Evolutionary conservation across 2,329 filamentous ascomycete species (phyloP), one percentile per base, ranked within the genome.

Genomic region (Trichoderma hamatum): DNA sequence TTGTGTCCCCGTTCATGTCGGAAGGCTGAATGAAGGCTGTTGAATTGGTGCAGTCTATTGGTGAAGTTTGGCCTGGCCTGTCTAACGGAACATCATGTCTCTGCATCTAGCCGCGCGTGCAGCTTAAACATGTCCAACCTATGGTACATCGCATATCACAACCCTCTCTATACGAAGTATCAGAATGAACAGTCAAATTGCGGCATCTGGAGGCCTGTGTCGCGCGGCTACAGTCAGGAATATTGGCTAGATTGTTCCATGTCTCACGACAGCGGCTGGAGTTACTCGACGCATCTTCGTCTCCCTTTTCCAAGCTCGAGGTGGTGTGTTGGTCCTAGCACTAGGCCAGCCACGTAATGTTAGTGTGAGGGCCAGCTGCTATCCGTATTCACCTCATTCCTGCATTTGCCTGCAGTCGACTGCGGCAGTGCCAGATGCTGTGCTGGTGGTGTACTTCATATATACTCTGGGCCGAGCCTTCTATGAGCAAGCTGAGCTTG

Each of bases 261-360:
- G 54, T 59, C 64, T 59, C 36, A 64, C 34, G 19, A 24, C 46
- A 14, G 21, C 26, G 10, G 39, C 39, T 9, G 39, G 32, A 55
- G 49, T 19, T 28, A 26, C 49, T 21, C 54, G 51, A 39, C 13
- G 24, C 63, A 32, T 56, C 39, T 24, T 43, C 39, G 16, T 62
- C 58, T 68, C 58, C 66, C 32, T 51, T 49, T 39, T 34, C 24
- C 21, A 11, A 16, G 21, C 66, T 68, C 30, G 21, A 49, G 49
- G 30, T 26, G 58, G 59, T 34, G 26, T 61, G 46, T 68, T 68
- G 66, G 66, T 36, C 66, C 52, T 49, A 56, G 66, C 66, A 68
- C 30, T 32, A 51, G 26, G 26, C 58, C 56, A 68, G 24, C 36
- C 28, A 49, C 49, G 39, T 26, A 49, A 16, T 9, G 39, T 43